Conservation (phyloP, 305 asterid species). For the Fraxinus angustifolia region DNA sequence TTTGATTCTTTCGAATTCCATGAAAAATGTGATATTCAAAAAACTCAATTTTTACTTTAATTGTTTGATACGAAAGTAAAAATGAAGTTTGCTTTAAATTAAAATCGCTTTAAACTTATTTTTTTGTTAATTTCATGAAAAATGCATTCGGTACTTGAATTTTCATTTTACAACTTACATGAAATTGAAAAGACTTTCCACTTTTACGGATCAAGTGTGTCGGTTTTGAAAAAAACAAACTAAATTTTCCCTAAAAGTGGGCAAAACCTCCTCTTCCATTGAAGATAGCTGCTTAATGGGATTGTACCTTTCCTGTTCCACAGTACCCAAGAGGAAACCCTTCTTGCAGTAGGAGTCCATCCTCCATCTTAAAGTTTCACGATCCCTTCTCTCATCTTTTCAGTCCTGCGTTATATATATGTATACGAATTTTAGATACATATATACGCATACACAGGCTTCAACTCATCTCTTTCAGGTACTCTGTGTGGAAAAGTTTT, state of each 20-base stretch:
- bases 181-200: neutral
- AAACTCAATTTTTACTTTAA: no score
- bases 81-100: no score
- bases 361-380: neutral
- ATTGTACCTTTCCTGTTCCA: neutral
- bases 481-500: neutral
- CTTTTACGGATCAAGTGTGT: neutral
- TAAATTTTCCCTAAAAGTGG: neutral
- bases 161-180: neutral
- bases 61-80: neutral
- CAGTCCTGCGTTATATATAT: neutral
- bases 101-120: no score
- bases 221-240: neutral
- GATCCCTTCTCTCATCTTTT: neutral
- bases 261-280: neutral
- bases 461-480: conserved; percentile 29
- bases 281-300: neutral
- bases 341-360: neutral
- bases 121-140: neutral
- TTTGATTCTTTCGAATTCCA: neutral
- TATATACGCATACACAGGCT: conserved; percentile 16
- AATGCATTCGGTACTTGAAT: no score
- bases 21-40: no score
- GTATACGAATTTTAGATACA: neutral
- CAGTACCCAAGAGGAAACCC: neutral